Evolutionary conservation across 371 early-diverging fungal genomes (phyloP), one percentile per base, ranked within the genome.

Genomic region (Coemansia sp.): DNA sequence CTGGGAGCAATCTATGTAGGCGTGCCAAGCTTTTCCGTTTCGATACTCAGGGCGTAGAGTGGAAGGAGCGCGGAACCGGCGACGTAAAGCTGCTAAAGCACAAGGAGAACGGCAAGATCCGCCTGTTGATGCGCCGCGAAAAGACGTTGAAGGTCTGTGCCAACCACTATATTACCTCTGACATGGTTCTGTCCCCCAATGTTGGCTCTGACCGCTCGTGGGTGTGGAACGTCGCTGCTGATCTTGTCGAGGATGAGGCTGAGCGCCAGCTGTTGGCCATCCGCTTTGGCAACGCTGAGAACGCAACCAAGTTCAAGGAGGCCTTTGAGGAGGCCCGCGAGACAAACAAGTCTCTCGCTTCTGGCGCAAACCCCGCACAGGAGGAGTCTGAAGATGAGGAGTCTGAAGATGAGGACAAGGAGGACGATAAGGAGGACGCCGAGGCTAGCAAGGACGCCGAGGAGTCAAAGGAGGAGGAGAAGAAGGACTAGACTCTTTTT

Each of bases 41-140:
- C 82, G 93, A 93, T 80, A 90, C 92, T 79, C 87, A 85, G 42
- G 78, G 75, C 67, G 90, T 87, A 64, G 97, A 97, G 82, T 98
- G 98, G 98, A 98, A 98, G 87, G 98, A 98, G 85, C 94, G 98
- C 69, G 97, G 98, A 37, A 96, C 95, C 30, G 98, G 98, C 67
- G 97, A 97, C 80, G 93, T 94, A 60, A 92, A 93, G 83, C 87
- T 98, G 58, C 82, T 98, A 74, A 84, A 93, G 81, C 97, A 98
- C 88, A 93, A 92, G 85, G 87, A 87, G 52, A 84, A 87, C 72
- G 85, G 85, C 70, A 94, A 93, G 84, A 83, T 94, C 75, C 94
- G 98, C 72, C 78, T 98, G 52, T 84, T 98, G 78, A 98, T 98
- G 98, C 91, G 97, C 61, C 91, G 98, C 61, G 98, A 97, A 78